A percentile compares a stretch with the other conserved stretches of the same genome.
phyloP scores from a whole-genome alignment of 1,139 yeast species.

The Yarrowia galli region DNA sequence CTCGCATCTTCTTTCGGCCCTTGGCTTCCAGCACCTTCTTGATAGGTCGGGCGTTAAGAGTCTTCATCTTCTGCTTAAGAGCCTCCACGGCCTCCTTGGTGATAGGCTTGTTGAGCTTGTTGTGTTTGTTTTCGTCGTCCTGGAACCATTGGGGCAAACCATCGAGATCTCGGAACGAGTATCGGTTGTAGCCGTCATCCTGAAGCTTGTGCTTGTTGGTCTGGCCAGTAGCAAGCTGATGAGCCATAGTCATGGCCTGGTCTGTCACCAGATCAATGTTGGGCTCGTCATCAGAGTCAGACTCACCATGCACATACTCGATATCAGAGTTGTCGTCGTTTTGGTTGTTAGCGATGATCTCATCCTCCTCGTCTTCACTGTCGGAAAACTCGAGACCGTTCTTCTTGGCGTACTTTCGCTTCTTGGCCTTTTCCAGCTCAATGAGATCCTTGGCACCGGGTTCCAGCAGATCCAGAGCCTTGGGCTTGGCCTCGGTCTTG shows the following conservation, averaged over 20 bases:
- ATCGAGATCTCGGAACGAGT: constrained; percentile 88
- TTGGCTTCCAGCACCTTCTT: constrained; percentile 97
- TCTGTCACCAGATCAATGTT: constrained; percentile 83
- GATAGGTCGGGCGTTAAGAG: constrained; percentile 95
- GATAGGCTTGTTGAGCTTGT: constrained; percentile 86
- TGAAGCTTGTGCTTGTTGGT: constrained; percentile 80
- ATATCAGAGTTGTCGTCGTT: not conserved
- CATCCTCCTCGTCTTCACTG: constrained; percentile 68
- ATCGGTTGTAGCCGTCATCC: constrained; percentile 90
- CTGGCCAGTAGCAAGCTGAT: constrained; percentile 90
- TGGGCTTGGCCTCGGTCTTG: constrained; percentile 35
- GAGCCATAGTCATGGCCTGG: constrained; percentile 98
- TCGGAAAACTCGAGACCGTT: not conserved
- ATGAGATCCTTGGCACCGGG: constrained; percentile 27
- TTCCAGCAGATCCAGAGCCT: constrained; percentile 35
- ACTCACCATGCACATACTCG: constrained; percentile 5
- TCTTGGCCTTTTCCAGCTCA: constrained; percentile 35
- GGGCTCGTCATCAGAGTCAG: constrained; percentile 49
- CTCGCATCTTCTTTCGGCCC: constrained; percentile 96
- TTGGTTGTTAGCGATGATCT: constrained; percentile 54
- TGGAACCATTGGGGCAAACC: constrained; percentile 95
- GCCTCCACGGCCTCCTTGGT: constrained; percentile 97
- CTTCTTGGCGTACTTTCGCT: constrained; percentile 15
- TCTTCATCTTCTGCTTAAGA: constrained; percentile 84
- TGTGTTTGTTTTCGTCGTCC: constrained; percentile 88